phyloP scores from a whole-genome alignment of 129 eudicot species.

The Pulicaria dysenterica region DNA sequence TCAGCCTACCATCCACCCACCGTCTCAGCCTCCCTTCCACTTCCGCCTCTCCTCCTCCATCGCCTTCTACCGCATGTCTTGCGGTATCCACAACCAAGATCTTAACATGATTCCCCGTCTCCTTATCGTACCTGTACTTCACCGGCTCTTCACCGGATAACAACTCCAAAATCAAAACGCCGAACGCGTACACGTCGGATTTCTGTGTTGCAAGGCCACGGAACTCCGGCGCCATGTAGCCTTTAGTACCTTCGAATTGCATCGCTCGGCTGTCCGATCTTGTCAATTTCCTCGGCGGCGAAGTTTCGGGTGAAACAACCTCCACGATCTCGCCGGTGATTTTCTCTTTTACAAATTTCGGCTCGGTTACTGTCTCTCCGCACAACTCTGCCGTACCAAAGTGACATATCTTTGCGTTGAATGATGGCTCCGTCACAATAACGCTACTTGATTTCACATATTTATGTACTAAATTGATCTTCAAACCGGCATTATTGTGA shows the following conservation, averaged over 20 bases:
- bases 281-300: conserved; percentile 17
- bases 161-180: conserved; percentile 79
- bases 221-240: conserved; percentile 95
- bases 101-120: conserved; percentile 39
- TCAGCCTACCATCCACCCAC: conserved; percentile 83
- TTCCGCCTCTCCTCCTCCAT: conserved; percentile 31
- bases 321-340: conserved; percentile 22
- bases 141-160: conserved; percentile 82
- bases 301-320: conserved; percentile 18
- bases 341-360: not conserved
- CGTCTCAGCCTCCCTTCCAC: conserved; percentile 70
- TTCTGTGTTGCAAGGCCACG: conserved; percentile 74
- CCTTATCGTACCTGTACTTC: conserved; percentile 50
- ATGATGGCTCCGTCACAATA: conserved; percentile 81
- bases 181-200: conserved; percentile 81
- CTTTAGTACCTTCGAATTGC: conserved; percentile 70
- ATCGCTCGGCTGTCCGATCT: conserved; percentile 38
- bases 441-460: conserved; percentile 81
- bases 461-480: conserved; percentile 61
- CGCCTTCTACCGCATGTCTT: conserved; percentile 51
- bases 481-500: conserved; percentile 69
- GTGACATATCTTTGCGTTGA: conserved; percentile 78
- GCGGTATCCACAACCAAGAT: conserved; percentile 61
- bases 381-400: conserved; percentile 93
- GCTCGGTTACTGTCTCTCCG: conserved; percentile 58